Evolutionary conservation across 2,329 filamentous ascomycete species (phyloP), one percentile per base, ranked within the genome.

Genomic region (Curvularia sp.): DNA sequence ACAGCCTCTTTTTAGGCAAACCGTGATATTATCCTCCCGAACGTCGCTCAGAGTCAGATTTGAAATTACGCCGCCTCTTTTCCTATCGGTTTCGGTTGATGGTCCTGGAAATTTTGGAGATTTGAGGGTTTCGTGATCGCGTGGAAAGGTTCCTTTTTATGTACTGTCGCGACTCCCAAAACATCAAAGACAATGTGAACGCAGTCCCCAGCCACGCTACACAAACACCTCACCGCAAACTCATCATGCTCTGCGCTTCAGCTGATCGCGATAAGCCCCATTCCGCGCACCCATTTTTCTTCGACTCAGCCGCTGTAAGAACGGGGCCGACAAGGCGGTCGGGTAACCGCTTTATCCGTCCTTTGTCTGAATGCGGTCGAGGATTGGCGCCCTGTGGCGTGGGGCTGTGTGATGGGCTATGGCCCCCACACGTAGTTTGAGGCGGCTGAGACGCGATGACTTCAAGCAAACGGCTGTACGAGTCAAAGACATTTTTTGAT

Each of bases 1-100:
- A 54, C 55, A 57, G 55, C 55, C 55, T 54, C 55, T n/a, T 54
- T 43, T 57, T 28, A 57, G 55, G 55, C 55, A 54, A 49, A 46
- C 55, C 50, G 38, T 44, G 26, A 31, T 47, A 31, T 15, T 44
- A 44, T 44, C 28, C 54, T 43, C 35, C n/a, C 46, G 10, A 18
- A 49, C 8, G n/a, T 49, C 18, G 20, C 31, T 35, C 31, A 18
- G 46, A 43, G 15, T 43, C 22, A 26, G 22, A 8, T 26, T 10
- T 43, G 41, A 43, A 43, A 26, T 43, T 43, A 26, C 41, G 22
- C 22, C 41, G 41, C 22, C 24, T 15, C 22, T 43, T 43, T 43
- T 31, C 9, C 15, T 15, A 6, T 7, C 18, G 7, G 1, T 8
- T 38, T 31, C 30, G 30, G 30, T 31, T 12, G 13, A 18, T 43